These are phyloP conservation scores for Gillenia trifoliata DNA, from an alignment of 306 rosid genomes.

Conservation along the genomic window DNA sequence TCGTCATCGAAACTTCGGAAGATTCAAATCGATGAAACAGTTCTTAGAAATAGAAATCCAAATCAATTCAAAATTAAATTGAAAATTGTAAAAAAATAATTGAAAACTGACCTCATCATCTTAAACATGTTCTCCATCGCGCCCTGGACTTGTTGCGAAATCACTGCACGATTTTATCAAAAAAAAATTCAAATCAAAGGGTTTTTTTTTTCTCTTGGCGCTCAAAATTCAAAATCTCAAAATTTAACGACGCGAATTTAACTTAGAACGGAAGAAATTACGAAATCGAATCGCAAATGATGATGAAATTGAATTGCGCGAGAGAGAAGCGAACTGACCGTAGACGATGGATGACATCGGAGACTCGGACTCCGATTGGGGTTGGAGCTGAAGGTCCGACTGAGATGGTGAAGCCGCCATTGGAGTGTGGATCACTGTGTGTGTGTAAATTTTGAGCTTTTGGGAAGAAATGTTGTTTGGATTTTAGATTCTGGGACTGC, in stretches of 20 bases:
- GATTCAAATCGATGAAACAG: neutral
- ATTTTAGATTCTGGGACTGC: neutral
- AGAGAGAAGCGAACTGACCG: conserved; percentile 34
- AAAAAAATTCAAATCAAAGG: neutral
- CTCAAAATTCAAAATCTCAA: neutral
- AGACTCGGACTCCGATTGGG: conserved; percentile 42
- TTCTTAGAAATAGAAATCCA: neutral
- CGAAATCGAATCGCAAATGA: neutral
- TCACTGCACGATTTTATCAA: conserved; percentile 30
- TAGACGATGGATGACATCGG: conserved; percentile 48
- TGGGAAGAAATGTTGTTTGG: neutral
- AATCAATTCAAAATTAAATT: neutral
- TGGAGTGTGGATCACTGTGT: conserved; percentile 4
- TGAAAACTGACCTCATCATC: conserved; percentile 46
- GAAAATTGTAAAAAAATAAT: neutral
- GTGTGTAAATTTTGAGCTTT: neutral
- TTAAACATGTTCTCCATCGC: conserved; percentile 77
- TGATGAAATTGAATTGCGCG: neutral
- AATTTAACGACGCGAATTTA: no score
- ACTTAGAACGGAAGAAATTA: neutral
- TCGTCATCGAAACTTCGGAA: neutral
- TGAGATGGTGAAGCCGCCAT: conserved; percentile 51
- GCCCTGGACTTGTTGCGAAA: conserved; percentile 55
- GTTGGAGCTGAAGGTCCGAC: conserved; percentile 19
- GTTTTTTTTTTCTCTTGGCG: neutral